phyloP scores from a whole-genome alignment of 805 yeast genomes.

The Candida qinlingensis region DNA sequence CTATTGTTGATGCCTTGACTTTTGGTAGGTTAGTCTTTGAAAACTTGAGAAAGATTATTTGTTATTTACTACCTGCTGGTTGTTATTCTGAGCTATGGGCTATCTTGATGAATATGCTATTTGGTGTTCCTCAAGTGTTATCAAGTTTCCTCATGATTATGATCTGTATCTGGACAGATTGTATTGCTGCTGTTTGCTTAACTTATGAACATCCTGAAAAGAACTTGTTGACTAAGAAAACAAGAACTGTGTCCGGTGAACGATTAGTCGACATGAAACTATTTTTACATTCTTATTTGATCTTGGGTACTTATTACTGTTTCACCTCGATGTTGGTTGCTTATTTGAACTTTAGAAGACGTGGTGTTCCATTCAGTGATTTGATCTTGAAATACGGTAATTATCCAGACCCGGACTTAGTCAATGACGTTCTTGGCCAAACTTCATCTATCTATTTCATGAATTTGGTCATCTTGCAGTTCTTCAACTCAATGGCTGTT shows the following conservation, averaged over 20 bases:
- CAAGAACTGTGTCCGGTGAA: conserved; percentile 38
- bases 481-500: conserved; percentile 38
- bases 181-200: conserved; percentile 38
- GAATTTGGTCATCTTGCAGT: conserved; percentile 42
- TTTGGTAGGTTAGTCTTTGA: conserved; percentile 45
- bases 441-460: conserved; percentile 43
- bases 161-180: conserved; percentile 44
- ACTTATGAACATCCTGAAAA: conserved; percentile 41
- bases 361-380: conserved; percentile 31
- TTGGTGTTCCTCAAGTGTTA: conserved; percentile 44
- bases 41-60: conserved; percentile 41
- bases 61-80: conserved; percentile 49
- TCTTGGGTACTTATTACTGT: conserved; percentile 36
- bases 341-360: conserved; percentile 32
- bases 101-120: conserved; percentile 39
- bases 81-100: conserved; percentile 48
- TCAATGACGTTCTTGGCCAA: conserved; percentile 23
- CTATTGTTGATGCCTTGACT: conserved; percentile 34
- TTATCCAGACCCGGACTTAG: conserved; percentile 21
- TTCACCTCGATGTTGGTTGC: conserved; percentile 37
- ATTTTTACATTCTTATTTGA: conserved; percentile 37
- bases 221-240: conserved; percentile 36
- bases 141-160: conserved; percentile 47
- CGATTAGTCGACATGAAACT: conserved; percentile 35
- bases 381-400: conserved; percentile 34